phyloP scores from a whole-genome alignment of 2,329 filamentous ascomycete genomes.

The Didymellaceae sp. region DNA sequence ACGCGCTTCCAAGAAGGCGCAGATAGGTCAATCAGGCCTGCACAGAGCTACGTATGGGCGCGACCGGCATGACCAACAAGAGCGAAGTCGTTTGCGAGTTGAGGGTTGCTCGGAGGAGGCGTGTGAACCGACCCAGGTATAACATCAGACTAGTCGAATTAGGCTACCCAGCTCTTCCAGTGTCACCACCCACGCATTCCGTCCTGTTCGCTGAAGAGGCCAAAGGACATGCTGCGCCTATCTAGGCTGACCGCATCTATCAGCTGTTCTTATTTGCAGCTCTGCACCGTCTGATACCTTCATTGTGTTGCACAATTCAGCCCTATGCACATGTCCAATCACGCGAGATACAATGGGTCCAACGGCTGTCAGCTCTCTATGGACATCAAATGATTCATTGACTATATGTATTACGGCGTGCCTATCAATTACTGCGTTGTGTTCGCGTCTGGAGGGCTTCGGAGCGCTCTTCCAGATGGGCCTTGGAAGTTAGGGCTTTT shows the following conservation, averaged over 20 bases:
- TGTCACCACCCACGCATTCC: slow-evolving; percentile 43
- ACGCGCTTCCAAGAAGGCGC: slow-evolving; percentile 20
- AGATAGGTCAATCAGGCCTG: slow-evolving; percentile 23
- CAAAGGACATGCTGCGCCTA: background rate
- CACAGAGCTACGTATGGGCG: slow-evolving; percentile 35
- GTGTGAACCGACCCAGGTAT: slow-evolving; percentile 37
- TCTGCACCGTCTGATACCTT: background rate
- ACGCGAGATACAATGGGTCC: background rate
- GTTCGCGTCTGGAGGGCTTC: slow-evolving; percentile 21
- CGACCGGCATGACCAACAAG: slow-evolving; percentile 24
- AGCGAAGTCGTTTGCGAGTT: slow-evolving; percentile 29
- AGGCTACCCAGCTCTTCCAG: slow-evolving; percentile 42
- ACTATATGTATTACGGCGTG: slow-evolving; percentile 1
- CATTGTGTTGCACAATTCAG: background rate
- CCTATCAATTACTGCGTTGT: slow-evolving; percentile 18
- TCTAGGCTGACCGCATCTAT: background rate
- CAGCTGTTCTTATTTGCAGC: background rate
- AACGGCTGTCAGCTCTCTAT: background rate
- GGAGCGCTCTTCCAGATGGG: slow-evolving; percentile 31
- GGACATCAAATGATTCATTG: slow-evolving; percentile 12
- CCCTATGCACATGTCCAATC: background rate
- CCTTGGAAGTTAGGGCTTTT: slow-evolving; percentile 44
- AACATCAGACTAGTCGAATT: slow-evolving; percentile 48
- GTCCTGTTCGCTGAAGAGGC: slow-evolving; percentile 5
- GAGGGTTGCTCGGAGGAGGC: slow-evolving; percentile 37